Percentiles rank a stretch among this genome's conserved stretches.
Conservation (phyloP, 768 basidiomycete genomes). For the Austroboletus eburneus region DNA sequence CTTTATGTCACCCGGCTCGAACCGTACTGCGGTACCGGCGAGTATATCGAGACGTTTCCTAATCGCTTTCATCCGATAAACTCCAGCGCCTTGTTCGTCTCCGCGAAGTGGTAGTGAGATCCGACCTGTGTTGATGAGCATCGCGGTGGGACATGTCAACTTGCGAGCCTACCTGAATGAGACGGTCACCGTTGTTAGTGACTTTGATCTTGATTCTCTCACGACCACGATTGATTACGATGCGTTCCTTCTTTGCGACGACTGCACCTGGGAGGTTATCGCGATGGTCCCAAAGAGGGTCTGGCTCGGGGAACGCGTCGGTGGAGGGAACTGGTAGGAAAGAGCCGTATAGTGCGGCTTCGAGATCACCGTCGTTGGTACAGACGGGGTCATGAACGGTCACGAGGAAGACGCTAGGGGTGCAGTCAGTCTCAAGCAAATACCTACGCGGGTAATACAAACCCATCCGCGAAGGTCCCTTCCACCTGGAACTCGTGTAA, state of each 20-base stretch:
- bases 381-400: conserved; percentile 95
- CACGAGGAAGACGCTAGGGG: conserved; percentile 82
- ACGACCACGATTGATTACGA: conserved; percentile 74
- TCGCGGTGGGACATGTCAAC: neutral
- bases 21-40: conserved; percentile 92
- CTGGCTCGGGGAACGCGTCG: conserved; percentile 56
- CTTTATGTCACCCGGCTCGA: conserved; percentile 90
- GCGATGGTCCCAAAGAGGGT: conserved; percentile 45
- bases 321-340: conserved; percentile 79
- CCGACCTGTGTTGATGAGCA: conserved; percentile 55
- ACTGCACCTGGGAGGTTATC: conserved; percentile 72
- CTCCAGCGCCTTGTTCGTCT: conserved; percentile 73
- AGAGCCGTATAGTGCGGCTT: conserved; percentile 88
- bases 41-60: conserved; percentile 89
- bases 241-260: conserved; percentile 57
- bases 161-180: conserved; percentile 66
- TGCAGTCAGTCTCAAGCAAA: too few species aligned
- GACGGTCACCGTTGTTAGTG: conserved; percentile 88
- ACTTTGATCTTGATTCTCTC: conserved; percentile 68
- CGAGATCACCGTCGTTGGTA: conserved; percentile 72
- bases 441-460: conserved; percentile 20
- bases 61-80: conserved; percentile 80
- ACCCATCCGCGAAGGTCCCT: conserved; percentile 89
- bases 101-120: conserved; percentile 92
- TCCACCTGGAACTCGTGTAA: conserved; percentile 92